These are phyloP conservation scores for Didymella pomorum DNA, from an alignment of 2,329 filamentous ascomycete genomes.

Conservation along the genomic window DNA sequence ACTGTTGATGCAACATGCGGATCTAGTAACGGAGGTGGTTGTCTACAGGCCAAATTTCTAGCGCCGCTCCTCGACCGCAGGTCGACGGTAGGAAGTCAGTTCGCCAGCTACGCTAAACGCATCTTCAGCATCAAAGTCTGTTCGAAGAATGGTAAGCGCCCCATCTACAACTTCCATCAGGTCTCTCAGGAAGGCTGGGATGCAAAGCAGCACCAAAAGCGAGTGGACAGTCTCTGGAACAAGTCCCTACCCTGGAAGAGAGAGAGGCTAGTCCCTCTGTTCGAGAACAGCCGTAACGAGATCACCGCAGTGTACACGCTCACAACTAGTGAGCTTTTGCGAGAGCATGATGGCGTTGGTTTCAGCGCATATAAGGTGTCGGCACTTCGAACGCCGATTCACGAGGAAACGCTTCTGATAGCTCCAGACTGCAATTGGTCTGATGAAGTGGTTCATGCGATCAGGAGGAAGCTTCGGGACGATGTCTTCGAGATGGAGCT, in stretches of 20 bases:
- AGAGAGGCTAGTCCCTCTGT: background rate
- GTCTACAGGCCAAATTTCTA: background rate
- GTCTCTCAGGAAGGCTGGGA: background rate
- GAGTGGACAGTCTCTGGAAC: background rate
- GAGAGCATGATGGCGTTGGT: background rate
- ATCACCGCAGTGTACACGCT: background rate
- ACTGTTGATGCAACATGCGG: background rate
- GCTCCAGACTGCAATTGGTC: background rate
- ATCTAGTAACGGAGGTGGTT: background rate
- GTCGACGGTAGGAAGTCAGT: background rate
- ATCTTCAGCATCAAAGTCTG: background rate
- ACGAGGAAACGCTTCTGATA: background rate
- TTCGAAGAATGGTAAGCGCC: background rate
- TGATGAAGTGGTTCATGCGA: background rate
- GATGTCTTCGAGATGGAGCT: background rate
- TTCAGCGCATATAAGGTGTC: background rate
- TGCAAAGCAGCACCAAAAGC: background rate
- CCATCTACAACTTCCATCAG: constrained; percentile 1
- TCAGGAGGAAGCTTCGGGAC: background rate
- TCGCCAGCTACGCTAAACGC: background rate
- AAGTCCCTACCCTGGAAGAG: background rate
- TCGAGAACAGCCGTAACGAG: background rate
- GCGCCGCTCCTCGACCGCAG: background rate
- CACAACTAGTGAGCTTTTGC: background rate
- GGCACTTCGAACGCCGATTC: background rate